Conservation (phyloP, 163 green algal genomes). For the Scenedesmus sp. region DNA sequence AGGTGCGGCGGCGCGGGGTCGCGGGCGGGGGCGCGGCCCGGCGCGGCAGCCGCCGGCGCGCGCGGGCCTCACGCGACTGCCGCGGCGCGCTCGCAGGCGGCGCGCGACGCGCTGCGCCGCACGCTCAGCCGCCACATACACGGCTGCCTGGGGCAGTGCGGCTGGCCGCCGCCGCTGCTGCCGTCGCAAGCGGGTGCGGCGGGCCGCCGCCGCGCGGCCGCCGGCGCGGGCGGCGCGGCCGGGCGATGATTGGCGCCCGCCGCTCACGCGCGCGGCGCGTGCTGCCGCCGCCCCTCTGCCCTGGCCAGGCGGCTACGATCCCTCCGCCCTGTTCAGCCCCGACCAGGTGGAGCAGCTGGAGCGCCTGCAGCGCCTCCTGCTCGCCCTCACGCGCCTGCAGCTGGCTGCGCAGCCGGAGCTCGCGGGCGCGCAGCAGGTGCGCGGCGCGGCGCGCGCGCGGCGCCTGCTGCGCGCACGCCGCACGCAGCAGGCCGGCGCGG, state of each 20-base stretch:
- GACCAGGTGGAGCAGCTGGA: neutral
- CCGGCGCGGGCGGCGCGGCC: neutral
- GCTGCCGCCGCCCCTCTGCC: neutral
- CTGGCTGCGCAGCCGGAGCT: neutral
- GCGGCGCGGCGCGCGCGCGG: too few relatives aligned
- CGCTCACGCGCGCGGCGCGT: neutral
- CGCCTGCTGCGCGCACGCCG: too few relatives aligned
- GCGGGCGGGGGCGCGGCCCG: neutral
- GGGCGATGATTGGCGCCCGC: neutral
- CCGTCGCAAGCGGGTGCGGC: neutral
- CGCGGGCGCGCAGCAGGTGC: slow-evolving; percentile 20
- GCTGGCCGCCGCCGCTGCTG: slow-evolving; percentile 39
- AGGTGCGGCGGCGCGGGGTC: slow-evolving; percentile 6
- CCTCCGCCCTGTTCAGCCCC: slow-evolving; percentile 11
- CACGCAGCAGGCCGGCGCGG: too few relatives aligned
- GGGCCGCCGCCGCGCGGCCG: neutral
- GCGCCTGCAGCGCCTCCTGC: slow-evolving; percentile 37
- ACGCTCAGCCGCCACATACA: slow-evolving; percentile 28
- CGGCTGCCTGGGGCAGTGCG: slow-evolving; percentile 21
- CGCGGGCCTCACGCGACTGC: neutral
- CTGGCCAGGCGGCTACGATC: neutral
- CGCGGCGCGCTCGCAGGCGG: neutral
- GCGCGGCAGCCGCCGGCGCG: neutral
- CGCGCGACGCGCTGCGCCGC: neutral
- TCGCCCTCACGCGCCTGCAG: slow-evolving; percentile 45